A percentile compares a stretch with the other conserved stretches of the same genome.
Evolutionary conservation across 208 protist species (phyloP).

Genomic region (Naegleria gruberi): DNA sequence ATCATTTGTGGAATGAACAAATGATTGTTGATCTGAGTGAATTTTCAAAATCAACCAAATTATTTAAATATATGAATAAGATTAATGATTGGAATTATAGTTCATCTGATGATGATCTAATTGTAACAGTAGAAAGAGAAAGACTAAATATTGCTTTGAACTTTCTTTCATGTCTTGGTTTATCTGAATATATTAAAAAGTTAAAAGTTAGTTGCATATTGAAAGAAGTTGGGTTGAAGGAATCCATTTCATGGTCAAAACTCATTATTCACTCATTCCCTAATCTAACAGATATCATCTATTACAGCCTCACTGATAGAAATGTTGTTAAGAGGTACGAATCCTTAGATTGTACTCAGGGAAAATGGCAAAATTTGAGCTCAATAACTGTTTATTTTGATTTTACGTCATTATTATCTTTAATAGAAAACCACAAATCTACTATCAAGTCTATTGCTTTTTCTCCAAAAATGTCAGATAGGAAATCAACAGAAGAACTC

Average conservation of each 20-base stretch:
- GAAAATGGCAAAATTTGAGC: neutral
- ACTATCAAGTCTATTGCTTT: neutral
- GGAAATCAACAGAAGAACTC: neutral
- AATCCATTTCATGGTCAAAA: neutral
- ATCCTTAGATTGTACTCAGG: neutral
- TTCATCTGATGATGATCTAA: neutral
- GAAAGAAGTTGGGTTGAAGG: neutral
- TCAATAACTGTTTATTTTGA: neutral
- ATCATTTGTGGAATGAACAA: neutral
- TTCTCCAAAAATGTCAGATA: neutral
- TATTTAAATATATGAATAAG: neutral
- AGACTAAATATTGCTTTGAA: neutral
- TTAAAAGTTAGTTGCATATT: neutral
- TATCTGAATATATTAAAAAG: neutral
- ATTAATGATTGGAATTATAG: neutral
- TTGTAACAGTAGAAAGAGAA: neutral
- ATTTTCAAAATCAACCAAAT: neutral
- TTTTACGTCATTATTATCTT: neutral
- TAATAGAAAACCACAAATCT: neutral
- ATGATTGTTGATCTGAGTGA: neutral
- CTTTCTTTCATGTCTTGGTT: neutral
- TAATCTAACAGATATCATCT: neutral
- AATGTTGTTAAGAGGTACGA: neutral
- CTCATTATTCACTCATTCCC: neutral
- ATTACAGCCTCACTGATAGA: neutral